Evolutionary conservation across 1,284 basidiomycete species (phyloP), one percentile per base, ranked within the genome.

Genomic region (Puccinia triticina): DNA sequence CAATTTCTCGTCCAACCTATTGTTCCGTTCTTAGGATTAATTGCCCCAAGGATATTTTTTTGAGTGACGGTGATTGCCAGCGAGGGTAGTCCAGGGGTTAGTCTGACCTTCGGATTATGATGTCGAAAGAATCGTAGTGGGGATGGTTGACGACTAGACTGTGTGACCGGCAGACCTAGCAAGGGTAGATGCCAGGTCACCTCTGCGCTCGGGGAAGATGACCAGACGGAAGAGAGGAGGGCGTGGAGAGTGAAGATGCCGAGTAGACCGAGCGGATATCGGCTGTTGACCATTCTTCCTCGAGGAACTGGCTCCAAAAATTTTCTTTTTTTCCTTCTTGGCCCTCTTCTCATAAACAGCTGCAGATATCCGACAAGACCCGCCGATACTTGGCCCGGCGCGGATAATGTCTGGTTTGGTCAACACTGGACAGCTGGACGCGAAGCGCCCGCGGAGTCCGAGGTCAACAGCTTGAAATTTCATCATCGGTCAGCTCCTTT

Each of bases 161-260:
- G 69, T 32, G 59, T 1, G 40, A 50, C 61, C 21, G 79, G 79
- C 11, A 55, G 71, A 75, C 79, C 79, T 12, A 82, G 59, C 2
- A 82, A 43, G 34, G 71, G 71, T n/a, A 82, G 72, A 75, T 82
- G 79, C 79, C 79, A 82, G 26, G 79, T 82, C 1, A 67, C 40
- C 32, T 64, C 59, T 61, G 75, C 40, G 37, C 55, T 59, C 21
- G 53, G 55, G 34, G 48, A 43, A 3, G 48, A 43, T 8, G n/a
- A 73, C 18, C 29, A 34, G 71, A 34, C 29, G 23, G 50, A 16
- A 11, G 48, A 29, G 50, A 73, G 0, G 2, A 73, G 71, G 26
- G 48, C 2, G 29, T 53, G 1, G 7, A 73, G 71, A 12, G 48
- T 1, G 48, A 73, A 2, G 71, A 21, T 34, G 71, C 11, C 21